Evolutionary conservation across 2,329 filamentous ascomycete genomes (phyloP).

Genomic region (Sarocladium kiliense): DNA sequence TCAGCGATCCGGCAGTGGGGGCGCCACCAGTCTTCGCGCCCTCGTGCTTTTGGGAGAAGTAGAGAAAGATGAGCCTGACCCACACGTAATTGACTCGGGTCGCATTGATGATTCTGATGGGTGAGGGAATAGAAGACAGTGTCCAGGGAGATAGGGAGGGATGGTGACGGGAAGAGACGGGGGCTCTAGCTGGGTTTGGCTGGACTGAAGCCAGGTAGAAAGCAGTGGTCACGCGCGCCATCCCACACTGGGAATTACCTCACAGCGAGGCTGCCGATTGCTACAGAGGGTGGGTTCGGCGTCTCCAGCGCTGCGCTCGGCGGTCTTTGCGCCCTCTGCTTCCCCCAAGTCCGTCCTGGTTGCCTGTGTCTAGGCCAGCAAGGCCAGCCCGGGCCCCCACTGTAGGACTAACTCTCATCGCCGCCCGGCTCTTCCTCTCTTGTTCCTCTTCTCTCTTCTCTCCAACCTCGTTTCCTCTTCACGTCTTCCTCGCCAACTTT

Average conservation of each 20-base stretch:
- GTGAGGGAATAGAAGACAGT: slow-evolving; percentile 1
- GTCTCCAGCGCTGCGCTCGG: neutral
- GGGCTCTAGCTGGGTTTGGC: neutral
- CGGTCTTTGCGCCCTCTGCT: neutral
- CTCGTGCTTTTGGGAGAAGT: neutral
- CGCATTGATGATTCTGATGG: neutral
- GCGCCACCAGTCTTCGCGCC: neutral
- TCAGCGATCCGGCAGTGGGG: slow-evolving; percentile 3
- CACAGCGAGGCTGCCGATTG: neutral
- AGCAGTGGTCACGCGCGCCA: neutral
- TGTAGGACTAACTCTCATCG: neutral
- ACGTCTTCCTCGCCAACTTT: slow-evolving; percentile 4
- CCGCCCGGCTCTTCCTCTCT: slow-evolving; percentile 4
- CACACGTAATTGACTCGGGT: neutral
- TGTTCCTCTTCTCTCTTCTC: slow-evolving; percentile 7
- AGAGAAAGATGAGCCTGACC: neutral
- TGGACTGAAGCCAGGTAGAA: neutral
- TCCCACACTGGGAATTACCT: neutral
- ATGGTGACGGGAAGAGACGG: neutral
- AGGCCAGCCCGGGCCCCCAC: neutral
- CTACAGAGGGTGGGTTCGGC: neutral
- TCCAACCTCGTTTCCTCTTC: slow-evolving; percentile 10
- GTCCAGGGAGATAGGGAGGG: neutral
- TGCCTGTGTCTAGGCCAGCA: neutral
- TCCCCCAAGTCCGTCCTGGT: neutral